Percentiles rank a stretch among this genome's conserved stretches.
phyloP scores from a whole-genome alignment of 441 rosid genomes.

The Macaranga tanarius region DNA sequence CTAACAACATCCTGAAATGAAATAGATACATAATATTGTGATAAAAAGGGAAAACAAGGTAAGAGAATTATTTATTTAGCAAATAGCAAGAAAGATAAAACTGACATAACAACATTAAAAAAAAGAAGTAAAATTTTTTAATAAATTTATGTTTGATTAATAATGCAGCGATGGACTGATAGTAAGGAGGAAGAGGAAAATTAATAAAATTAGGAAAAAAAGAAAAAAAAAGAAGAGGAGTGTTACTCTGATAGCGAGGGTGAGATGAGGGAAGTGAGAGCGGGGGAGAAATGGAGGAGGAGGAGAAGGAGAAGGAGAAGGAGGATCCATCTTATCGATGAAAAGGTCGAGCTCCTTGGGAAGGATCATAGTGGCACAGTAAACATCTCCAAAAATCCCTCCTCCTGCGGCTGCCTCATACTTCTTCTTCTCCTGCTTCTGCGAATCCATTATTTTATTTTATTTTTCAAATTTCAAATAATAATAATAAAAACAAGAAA shows the following conservation, averaged over 20 bases:
- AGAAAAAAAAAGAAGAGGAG: too few relatives aligned
- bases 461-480: too few relatives aligned
- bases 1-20: conserved; percentile 65
- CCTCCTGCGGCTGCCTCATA: background rate
- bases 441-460: too few relatives aligned
- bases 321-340: conserved; percentile 39
- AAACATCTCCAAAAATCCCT: conserved; percentile 49
- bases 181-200: too few relatives aligned
- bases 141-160: too few relatives aligned
- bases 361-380: conserved; percentile 47
- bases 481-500: too few relatives aligned
- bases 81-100: too few relatives aligned
- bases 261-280: conserved; percentile 59
- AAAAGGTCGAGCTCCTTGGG: conserved; percentile 49
- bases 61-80: background rate
- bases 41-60: background rate
- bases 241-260: conserved; percentile 43
- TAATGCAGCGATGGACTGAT: too few relatives aligned
- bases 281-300: conserved; percentile 43
- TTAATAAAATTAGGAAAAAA: too few relatives aligned
- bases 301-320: conserved; percentile 22
- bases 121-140: too few relatives aligned
- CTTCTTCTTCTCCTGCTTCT: conserved; percentile 40
- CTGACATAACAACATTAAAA: too few relatives aligned
- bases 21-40: too few relatives aligned